Base-by-base conservation (phyloP, 257 asterid species). In the Solanum clarkiae region DNA sequence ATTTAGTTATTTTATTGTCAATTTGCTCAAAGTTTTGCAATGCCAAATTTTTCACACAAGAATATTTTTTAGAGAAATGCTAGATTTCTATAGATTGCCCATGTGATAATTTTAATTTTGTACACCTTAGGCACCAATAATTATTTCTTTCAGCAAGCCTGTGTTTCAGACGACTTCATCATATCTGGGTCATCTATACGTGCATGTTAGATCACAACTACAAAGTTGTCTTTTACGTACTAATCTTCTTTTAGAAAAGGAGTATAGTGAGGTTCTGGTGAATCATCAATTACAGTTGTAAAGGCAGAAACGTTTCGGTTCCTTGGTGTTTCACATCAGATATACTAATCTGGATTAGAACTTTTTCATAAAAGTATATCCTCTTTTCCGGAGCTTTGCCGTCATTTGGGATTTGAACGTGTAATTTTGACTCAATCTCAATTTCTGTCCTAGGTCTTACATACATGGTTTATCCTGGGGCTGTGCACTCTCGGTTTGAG, bases 401-500 rank as follows among this genome's bases (percentile, higher is more conserved):
- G 68, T 71, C 45, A 77, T 80, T 75, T 59, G 70, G 62, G 87
- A 20, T 63, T 66, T 18, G 24, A 51, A 81, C 80, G 81, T 57
- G 57, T 72, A 77, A 53, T 54, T 40, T 84, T 83, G 88, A 84
- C 84, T 86, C 59, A 29, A 66, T 65, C 80, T 80, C 40, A 45
- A 53, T 84, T 70, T 66, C 66, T 79, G 62, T 84, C 45, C 86
- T 88, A 95, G 99, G 99, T 71, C 85, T 93, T 40, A 86, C 96
- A 62, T 90, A 88, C 87, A 83, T 94, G 94, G 99, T 95, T 36
- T 95, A 92, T 90, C 99, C 99, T 56, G 99, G 99, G 86, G 99
- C 98, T 15, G 97, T 95, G 74, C 99, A 95, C 86, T 93, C 99
- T 66, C 94, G 99, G 80, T 94, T 95, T 86, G 99, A 95, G 93